Evolutionary conservation across 495 filamentous ascomycete species (phyloP), one percentile per base, ranked within the genome.

Genomic region (Parachaetomium inaequale): DNA sequence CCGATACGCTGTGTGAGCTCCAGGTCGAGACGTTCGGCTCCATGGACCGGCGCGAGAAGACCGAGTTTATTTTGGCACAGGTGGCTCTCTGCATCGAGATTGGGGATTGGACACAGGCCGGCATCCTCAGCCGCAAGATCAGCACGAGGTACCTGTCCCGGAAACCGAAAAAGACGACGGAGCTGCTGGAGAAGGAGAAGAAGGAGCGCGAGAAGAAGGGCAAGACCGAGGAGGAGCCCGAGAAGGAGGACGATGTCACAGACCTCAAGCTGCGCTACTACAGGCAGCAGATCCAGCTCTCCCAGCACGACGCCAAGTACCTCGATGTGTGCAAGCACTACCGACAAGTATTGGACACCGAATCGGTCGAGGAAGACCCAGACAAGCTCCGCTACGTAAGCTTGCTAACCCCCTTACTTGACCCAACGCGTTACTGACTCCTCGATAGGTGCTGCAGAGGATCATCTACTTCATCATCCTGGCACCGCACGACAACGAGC

Each of bases 1-100:
- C 90, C 62, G 93, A 96, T 66, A 94, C 91, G 58, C 83, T 98
- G 25, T 98, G 94, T 76, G 94, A 98, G 79, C 82, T 98, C 58
- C 94, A 98, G 74, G 94, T 98, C 19, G 94, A 98, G 81, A 98
- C 94, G 1, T 98, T 98, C 69, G 94, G 94, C 21, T 98, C 94
- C 42, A 98, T 98, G 94, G 88, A 90, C 47, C 82, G 93, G 66
- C 86, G 95, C 63, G 94, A 98, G 74, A 98, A 98, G 88, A 93
- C 90, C 14, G 94, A 97, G 68, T 98, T 98, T 72, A 98, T 98
- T 66, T 82, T 98, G 52, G 91, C 93, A 70, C 94, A 98, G 76
- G 93, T 98, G 52, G 84, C 87, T 14, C 80, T 98, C 54, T 97
- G 94, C 80, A 97, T 98, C 70, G 90, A 98, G 78, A 92, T 87